Conservation (phyloP, 1,139 yeast species). For the Candida sanyaensis region DNA sequence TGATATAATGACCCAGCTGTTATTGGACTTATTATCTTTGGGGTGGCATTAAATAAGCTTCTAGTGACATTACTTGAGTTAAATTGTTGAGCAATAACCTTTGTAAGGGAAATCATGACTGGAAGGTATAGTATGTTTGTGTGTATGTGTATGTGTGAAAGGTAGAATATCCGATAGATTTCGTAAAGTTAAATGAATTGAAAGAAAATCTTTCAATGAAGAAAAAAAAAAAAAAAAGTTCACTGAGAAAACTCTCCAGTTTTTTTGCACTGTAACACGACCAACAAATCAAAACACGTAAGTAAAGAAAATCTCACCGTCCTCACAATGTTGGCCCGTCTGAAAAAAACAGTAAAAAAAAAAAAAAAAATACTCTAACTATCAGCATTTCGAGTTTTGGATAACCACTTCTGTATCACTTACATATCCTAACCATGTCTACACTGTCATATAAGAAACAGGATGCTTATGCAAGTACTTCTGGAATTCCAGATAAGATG, state of each 20-base stretch:
- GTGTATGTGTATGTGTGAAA: neutral
- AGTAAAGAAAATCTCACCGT: constrained; percentile 1
- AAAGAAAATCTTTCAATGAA: neutral
- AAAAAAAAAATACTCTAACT: neutral
- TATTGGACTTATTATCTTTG: constrained; percentile 14
- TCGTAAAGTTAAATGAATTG: neutral
- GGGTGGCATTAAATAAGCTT: constrained; percentile 19
- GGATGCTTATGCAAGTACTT: constrained; percentile 62
- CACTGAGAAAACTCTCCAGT: neutral
- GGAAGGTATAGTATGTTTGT: neutral
- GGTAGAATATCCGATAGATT: neutral
- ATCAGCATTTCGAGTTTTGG: neutral
- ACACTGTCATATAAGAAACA: constrained; percentile 79
- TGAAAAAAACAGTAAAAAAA: neutral
- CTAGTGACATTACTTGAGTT: constrained; percentile 15
- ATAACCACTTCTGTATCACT: neutral
- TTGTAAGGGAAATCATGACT: constrained; percentile 9
- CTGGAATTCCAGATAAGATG: constrained; percentile 87
- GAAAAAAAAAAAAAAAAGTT: neutral
- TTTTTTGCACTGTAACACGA: neutral
- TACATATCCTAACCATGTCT: constrained; percentile 51
- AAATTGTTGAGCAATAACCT: constrained; percentile 6
- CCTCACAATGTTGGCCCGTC: neutral
- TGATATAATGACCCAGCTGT: constrained; percentile 10
- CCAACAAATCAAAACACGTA: constrained; percentile 5